Evolutionary conservation across 164 flowering plant genomes (phyloP), one percentile per base, ranked within the genome.

Genomic region (Paratinospora sagittata): DNA sequence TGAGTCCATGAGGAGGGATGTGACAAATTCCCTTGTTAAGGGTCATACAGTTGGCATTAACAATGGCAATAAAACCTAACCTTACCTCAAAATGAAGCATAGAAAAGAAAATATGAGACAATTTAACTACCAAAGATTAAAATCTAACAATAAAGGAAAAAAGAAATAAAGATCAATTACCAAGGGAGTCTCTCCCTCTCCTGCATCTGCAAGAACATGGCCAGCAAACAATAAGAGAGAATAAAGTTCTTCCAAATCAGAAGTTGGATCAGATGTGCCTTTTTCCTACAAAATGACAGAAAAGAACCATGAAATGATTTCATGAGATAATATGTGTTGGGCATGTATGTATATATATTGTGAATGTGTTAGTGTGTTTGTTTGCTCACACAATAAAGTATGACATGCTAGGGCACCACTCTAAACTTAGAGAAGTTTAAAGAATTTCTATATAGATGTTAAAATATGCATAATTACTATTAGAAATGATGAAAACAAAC

Each of bases 171-270:
- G 70, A 73, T 10, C 34, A 76, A 13, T 73, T 87, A 95, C 99
- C 94, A 81, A 69, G 27, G 97, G 96, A 30, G 90, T 89, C 77
- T 95, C 99, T 79, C 99, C 99, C 71, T 86, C 90, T 66, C 96
- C 98, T 75, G 86, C 89, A 79, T 95, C 99, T 3, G 97, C 93
- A 70, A 95, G 83, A 77, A 92, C 93, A 83, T 95, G 99, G n/a
- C 99, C 99, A 71, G 85, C 72, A 66, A 95, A 84, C 58, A 95
- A 78, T 52, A 95, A 77, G 34, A 95, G 83, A 69, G 96, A 91
- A 78, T 90, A 92, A 49, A 95, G 83, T 78, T 92, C 99, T 77
- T 95, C 99, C 79, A 95, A 75, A 64, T 82, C 84, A 72, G 83
- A 81, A 70, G 92, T 90, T 65, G 87, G 92, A 84, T 89, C 90